A percentile compares a stretch with the other conserved stretches of the same genome.
These are phyloP conservation scores for Sarocladium strictum DNA, from an alignment of 2,329 filamentous ascomycete species.

Conservation along the genomic window DNA sequence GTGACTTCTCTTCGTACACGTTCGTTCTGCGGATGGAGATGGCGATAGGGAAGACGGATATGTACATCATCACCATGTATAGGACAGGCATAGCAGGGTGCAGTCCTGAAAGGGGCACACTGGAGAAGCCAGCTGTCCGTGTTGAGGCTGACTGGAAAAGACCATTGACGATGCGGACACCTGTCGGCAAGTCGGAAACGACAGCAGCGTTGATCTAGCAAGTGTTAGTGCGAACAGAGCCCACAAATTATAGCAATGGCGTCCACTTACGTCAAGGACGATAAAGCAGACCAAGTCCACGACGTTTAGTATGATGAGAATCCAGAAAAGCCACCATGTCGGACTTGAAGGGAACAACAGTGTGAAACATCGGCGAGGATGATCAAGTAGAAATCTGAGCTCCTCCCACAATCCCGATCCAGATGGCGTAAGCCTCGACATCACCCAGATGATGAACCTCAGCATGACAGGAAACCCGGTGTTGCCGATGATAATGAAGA, in stretches of 20 bases:
- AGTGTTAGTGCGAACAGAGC: conserved; percentile 18
- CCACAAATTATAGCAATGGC: not conserved
- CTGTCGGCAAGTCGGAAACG: conserved; percentile 62
- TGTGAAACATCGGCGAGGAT: conserved; percentile 93
- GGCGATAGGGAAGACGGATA: conserved; percentile 93
- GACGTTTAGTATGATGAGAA: conserved; percentile 74
- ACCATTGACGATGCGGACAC: conserved; percentile 75
- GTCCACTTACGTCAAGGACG: conserved; percentile 69
- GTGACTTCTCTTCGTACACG: conserved; percentile 87
- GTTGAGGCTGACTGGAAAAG: conserved; percentile 88
- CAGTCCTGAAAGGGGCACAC: conserved; percentile 68
- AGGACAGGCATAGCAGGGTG: conserved; percentile 91
- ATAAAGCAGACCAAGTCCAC: conserved; percentile 88
- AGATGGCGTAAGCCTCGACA: conserved; percentile 59
- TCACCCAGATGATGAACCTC: conserved; percentile 83
- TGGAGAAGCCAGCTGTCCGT: conserved; percentile 83
- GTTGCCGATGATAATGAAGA: conserved; percentile 90
- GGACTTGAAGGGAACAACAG: conserved; percentile 83
- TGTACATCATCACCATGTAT: conserved; percentile 99
- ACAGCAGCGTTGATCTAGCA: conserved; percentile 61
- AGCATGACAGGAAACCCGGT: conserved; percentile 95
- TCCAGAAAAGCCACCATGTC: conserved; percentile 93
- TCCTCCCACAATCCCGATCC: conserved; percentile 79
- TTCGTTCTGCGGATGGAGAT: conserved; percentile 93
- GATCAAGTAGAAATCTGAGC: conserved; percentile 82